Evolutionary conservation across 148 eudicot genomes (phyloP).

Genomic region (Fagopyrum homotropicum): DNA sequence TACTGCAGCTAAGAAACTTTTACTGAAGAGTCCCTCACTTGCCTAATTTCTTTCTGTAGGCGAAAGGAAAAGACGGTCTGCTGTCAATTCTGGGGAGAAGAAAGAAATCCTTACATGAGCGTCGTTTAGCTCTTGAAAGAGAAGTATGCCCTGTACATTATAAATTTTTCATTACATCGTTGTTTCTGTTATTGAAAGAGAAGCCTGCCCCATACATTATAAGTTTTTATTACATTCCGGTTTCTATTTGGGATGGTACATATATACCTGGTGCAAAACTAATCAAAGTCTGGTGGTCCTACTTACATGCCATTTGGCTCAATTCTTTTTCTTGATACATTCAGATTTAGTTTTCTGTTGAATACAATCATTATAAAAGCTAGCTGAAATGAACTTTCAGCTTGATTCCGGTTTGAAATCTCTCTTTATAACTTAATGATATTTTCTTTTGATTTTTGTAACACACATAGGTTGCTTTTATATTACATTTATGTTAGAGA

Average conservation of each 20-base stretch:
- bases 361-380: neutral
- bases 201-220: slow-evolving; percentile 30
- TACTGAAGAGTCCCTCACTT: neutral
- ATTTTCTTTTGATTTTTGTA: neutral
- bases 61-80: slow-evolving; percentile 40
- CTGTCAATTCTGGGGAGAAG: slow-evolving; percentile 48
- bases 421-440: neutral
- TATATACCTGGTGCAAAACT: neutral
- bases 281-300: neutral
- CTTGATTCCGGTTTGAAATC: neutral
- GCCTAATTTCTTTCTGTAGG: slow-evolving; percentile 25
- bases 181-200: slow-evolving; percentile 23
- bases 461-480: too few relatives aligned
- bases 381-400: neutral
- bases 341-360: neutral
- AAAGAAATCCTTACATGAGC: slow-evolving; percentile 55
- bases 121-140: slow-evolving; percentile 67
- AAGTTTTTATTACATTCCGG: neutral
- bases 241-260: neutral
- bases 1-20: neutral
- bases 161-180: neutral
- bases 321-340: neutral
- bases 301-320: neutral
- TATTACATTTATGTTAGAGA: too few relatives aligned
- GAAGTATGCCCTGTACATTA: slow-evolving; percentile 37